These are phyloP conservation scores for Phytophthora cajani DNA, from an alignment of 352 stramenopile genomes.

Conservation along the genomic window DNA sequence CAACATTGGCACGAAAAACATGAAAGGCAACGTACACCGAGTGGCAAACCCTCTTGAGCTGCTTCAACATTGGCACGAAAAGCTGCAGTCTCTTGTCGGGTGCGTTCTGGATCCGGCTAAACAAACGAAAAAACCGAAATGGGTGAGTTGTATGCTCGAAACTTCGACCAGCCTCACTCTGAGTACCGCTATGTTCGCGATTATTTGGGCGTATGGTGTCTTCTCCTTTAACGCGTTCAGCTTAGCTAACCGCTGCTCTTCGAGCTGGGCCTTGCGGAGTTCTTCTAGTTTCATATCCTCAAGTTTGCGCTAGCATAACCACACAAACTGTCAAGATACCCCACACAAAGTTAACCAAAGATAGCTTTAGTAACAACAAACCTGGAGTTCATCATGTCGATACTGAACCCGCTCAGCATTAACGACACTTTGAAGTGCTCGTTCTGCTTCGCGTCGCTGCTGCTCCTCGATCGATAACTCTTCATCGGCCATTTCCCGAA, in stretches of 20 bases:
- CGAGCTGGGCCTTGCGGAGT: constrained; percentile 24
- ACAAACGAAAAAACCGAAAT: neutral
- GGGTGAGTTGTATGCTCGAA: neutral
- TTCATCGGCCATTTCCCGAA: constrained; percentile 57
- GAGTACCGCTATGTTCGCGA: constrained; percentile 62
- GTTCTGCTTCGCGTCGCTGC: constrained; percentile 42
- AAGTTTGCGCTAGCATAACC: constrained; percentile 53
- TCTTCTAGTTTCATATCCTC: constrained; percentile 49
- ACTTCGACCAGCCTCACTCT: neutral
- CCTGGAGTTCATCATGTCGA: constrained; percentile 64
- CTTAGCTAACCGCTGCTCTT: constrained; percentile 50
- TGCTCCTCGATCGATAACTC: constrained; percentile 44
- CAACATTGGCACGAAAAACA: constrained; percentile 65
- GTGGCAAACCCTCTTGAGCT: constrained; percentile 56
- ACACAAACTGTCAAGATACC: constrained; percentile 1
- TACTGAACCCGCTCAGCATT: constrained; percentile 78
- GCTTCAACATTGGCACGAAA: constrained; percentile 76
- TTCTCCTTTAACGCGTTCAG: constrained; percentile 71
- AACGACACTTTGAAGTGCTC: constrained; percentile 37
- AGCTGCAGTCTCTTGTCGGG: constrained; percentile 70
- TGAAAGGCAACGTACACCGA: constrained; percentile 43
- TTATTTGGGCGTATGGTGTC: constrained; percentile 71
- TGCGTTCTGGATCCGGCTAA: constrained; percentile 68
- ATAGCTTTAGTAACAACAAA: constrained; percentile 14
- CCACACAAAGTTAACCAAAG: neutral